Base-by-base conservation (phyloP, 352 stramenopile species). In the Globisporangium iwayamae region DNA sequence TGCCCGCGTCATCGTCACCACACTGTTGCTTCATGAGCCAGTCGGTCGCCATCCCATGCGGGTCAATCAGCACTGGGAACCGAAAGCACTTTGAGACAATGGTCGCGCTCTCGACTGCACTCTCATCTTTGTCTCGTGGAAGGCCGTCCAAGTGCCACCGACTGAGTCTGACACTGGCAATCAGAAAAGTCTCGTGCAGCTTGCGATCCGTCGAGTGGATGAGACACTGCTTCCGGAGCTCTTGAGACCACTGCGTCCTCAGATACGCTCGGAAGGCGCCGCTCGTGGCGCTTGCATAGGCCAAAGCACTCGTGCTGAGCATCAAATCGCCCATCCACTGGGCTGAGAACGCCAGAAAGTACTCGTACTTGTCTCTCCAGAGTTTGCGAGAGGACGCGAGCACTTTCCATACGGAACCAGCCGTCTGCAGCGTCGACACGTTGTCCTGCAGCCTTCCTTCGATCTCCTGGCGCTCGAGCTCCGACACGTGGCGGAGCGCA, bases 261-360 rank as follows among this genome's bases (percentile, higher is more conserved):
- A 88, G 67, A n/a, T 66, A 51, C 0, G 16, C 13, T 2, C 72
- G 67, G 2, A 66, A 64, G 1, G 22, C n/a, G 6, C 28, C n/a
- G 0, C 60, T 76, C 3, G 76, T 11, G 5, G 62, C 71, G 7
- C 76, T 75, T 6, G 74, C 69, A 46, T 94, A 94, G 0, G 67
- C 71, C 10, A 89, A 59, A 0, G 70, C 59, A 0, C 79, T 79
- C 25, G 85, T 91, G 2, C 71, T 75, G 6, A 94, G 56, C n/a
- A 92, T 69, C 25, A 91, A 63, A 18, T 94, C 82, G 3, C 78
- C 85, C 56, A 79, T 73, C 62, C 74, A 80, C 25, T 89, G 66
- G 0, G 66, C 62, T 0, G 62, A 62, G 54, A 86, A 79, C 54
- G 80, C 62, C 0, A 62, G 73, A 61, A 78, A 87, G 11, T 70